These are phyloP conservation scores for Selaginella tamariscina DNA, from an alignment of 75 land plant genomes.

Conservation along the genomic window DNA sequence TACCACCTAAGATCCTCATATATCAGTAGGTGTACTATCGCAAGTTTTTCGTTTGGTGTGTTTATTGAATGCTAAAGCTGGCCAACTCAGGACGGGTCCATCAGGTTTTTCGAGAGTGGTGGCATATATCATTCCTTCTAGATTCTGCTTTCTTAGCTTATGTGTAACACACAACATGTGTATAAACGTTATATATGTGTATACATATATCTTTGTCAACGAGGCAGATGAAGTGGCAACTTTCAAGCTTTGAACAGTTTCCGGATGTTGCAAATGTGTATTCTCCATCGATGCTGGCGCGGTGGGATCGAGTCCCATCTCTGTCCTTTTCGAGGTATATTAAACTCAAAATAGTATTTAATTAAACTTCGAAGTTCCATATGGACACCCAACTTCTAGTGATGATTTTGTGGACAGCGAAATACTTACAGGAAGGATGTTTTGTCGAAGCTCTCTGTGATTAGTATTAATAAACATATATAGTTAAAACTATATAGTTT, in stretches of 20 bases:
- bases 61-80: neutral
- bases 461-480: too few species aligned
- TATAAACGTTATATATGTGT: neutral
- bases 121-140: neutral
- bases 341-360: too few species aligned
- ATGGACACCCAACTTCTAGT: neutral
- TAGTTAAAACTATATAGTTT: too few species aligned
- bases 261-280: neutral
- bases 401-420: neutral
- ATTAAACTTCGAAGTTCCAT: neutral
- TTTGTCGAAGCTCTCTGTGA: too few species aligned
- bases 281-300: neutral
- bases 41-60: neutral
- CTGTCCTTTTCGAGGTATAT: neutral
- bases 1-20: too few species aligned
- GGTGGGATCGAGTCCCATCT: neutral
- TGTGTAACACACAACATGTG: neutral
- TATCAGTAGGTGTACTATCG: neutral
- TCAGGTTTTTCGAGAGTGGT: neutral
- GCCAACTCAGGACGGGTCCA: neutral
- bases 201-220: neutral
- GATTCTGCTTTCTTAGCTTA: neutral
- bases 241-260: neutral
- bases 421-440: neutral
- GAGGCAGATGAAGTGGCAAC: too few species aligned